Evolutionary conservation across 345 rosid genomes (phyloP), one percentile per base, ranked within the genome.

Genomic region (Camelina laxa): DNA sequence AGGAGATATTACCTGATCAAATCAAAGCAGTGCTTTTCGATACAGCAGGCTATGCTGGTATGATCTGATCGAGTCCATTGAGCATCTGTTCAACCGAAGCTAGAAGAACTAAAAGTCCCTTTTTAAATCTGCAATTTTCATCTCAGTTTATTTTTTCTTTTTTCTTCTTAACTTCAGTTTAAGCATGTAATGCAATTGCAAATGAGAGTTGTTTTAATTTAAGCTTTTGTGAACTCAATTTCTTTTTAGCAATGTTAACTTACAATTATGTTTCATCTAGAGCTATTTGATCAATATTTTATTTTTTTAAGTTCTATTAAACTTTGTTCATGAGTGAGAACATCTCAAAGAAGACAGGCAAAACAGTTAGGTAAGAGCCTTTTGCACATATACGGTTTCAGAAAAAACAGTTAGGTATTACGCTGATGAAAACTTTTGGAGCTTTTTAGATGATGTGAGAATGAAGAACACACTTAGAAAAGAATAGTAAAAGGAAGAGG

Each of bases 1-100:
- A 90, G 68, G 96, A 91, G 57, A 86, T 88, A 42, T 15, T 81
- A 48, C 96, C 97, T 9, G 97, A 94, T 81, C 96, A 94, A 69
- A 91, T 94, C 87, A 88, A 91, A 84, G 89, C 97, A n/a, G 85
- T 84, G 47, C 97, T 94, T 21, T 79, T 90, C 48, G 98, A 94
- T 69, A 86, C 96, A 3, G 97, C 93, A 2, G 96, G 94, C n/a
- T 81, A 82, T 47, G 88, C 81, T 68, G 87, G 91, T 64, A 70
- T 82, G 75, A 75, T 84, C 67, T 24, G 51, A 65, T 44, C 35
- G 39, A 62, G 58, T 42, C 60, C 66, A 38, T 58, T 49, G 48
- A 77, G 63, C 56, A 58, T 54, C 57, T 53, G 56, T 39, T 60
- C 58, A 53, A 68, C 64, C 31, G 42, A 17, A 50, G 74, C 69